Base-by-base conservation (phyloP, 192 early-diverging fungal genomes). In the Entomortierella beljakovae region DNA sequence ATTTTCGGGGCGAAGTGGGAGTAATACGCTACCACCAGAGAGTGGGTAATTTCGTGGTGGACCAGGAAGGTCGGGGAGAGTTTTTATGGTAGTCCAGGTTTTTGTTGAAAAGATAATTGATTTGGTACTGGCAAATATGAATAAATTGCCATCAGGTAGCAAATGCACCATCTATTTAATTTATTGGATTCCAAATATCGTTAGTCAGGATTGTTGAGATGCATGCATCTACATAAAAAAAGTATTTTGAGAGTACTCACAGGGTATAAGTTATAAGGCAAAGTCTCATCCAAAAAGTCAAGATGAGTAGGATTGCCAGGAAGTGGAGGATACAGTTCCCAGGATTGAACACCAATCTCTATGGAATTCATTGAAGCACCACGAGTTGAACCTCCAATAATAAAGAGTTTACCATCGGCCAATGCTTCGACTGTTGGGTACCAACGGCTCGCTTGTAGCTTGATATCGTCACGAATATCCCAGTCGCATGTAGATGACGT, bases 1-100 rank as follows among this genome's bases (percentile, higher is more conserved):
- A 59, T 88, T 86, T 57, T 80, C 72, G 2, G 89, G 86, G 8
- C 66, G 60, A 22, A 92, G 67, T 2, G 91, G 89, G 0, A 91
- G 69, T 55, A 92, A 58, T 15, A 83, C 54, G 2, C 74, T 76
- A 15, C 85, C 76, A 0, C 87, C 89, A 1, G 90, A 88, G 6
- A 85, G 61, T 9, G 90, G 90, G 61, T 91, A 91, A 18, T 82
- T 83, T 10, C 88, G 77, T 6, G 80, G 66, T 9, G 67, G 71
- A 0, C 87, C 87, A 2, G 81, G 83, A 1, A 89, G 80, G 13
- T 80, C 75, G 5, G 84, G 85, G 13, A 85, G 64, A 15, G 73
- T 69, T 34, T 73, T 83, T 4, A 82, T 65, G 4, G 85, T 53
- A 20, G 54, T 40, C 60, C 81, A 77, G 5, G 71, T 80, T 10